Evolutionary conservation across 2,329 filamentous ascomycete genomes (phyloP).

Genomic region (Gnomoniopsis smithogilvyi): DNA sequence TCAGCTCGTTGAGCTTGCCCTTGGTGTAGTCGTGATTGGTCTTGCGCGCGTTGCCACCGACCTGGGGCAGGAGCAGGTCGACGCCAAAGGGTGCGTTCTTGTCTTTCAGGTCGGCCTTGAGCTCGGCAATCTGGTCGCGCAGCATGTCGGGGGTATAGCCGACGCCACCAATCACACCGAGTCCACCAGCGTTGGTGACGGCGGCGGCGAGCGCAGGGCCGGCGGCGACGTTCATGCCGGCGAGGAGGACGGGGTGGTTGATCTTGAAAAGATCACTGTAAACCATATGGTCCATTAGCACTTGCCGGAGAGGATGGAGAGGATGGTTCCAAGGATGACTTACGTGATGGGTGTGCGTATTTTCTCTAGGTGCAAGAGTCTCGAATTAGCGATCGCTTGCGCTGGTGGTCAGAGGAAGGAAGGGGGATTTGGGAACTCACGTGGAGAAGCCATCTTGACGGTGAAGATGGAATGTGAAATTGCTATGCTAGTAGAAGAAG

Average conservation of each 20-base stretch:
- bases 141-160: constrained; percentile 98
- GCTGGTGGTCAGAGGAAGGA: neutral
- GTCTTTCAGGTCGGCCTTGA: constrained; percentile 83
- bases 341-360: constrained; percentile 82
- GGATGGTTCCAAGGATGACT: neutral
- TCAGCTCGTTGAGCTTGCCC: constrained; percentile 88
- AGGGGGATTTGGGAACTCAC: constrained; percentile 49
- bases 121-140: constrained; percentile 86
- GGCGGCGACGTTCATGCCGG: constrained; percentile 98
- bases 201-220: constrained; percentile 94
- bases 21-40: constrained; percentile 99
- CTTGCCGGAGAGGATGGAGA: no score
- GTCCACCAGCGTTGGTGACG: constrained; percentile 92
- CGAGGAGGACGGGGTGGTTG: constrained; percentile 92
- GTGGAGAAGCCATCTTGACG: constrained; percentile 70
- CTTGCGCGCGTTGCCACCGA: constrained; percentile 90
- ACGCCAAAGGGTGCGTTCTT: constrained; percentile 96
- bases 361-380: constrained; percentile 56
- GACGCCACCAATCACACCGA: constrained; percentile 94
- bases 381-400: neutral
- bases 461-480: neutral
- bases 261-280: constrained; percentile 85
- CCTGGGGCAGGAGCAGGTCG: constrained; percentile 88
- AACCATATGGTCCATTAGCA: neutral
- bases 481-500: constrained; percentile 15